These are phyloP conservation scores for Salix suchowensis DNA, from an alignment of 345 rosid genomes.

Conservation along the genomic window DNA sequence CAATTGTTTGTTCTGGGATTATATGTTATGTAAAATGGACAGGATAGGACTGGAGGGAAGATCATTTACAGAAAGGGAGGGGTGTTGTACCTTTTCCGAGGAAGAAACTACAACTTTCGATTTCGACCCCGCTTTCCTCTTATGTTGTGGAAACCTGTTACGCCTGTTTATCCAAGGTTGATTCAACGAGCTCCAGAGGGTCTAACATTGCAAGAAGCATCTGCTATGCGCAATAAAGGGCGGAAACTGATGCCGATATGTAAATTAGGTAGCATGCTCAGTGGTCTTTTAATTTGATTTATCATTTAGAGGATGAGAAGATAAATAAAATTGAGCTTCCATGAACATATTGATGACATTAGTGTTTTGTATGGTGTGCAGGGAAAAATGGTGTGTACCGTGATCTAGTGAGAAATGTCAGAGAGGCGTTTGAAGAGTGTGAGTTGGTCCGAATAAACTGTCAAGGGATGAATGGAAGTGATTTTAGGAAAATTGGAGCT, in stretches of 20 bases:
- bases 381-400: constrained; percentile 82
- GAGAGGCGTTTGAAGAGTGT: constrained; percentile 92
- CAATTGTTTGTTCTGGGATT: neutral
- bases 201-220: constrained; percentile 59
- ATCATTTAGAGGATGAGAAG: neutral
- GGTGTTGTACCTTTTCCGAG: constrained; percentile 71
- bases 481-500: constrained; percentile 77
- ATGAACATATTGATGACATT: constrained; percentile 6
- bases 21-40: constrained; percentile 17
- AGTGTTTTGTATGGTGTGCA: constrained; percentile 28
- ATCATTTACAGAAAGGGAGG: constrained; percentile 75
- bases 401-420: constrained; percentile 58
- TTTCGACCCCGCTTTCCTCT: constrained; percentile 78
- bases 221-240: constrained; percentile 78
- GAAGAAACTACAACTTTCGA: constrained; percentile 85
- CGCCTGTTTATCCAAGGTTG: constrained; percentile 80
- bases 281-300: neutral
- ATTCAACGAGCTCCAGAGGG: constrained; percentile 66
- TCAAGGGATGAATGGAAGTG: constrained; percentile 72
- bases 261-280: constrained; percentile 55
- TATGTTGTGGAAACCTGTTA: constrained; percentile 86
- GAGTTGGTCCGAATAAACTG: constrained; percentile 79
- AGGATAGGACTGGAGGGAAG: constrained; percentile 93
- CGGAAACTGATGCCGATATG: constrained; percentile 66
- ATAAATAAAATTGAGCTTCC: neutral